Percentiles rank a stretch among this genome's conserved stretches.
Conservation (phyloP, 2,329 filamentous ascomycete species). For the Fusarium robinianum region DNA sequence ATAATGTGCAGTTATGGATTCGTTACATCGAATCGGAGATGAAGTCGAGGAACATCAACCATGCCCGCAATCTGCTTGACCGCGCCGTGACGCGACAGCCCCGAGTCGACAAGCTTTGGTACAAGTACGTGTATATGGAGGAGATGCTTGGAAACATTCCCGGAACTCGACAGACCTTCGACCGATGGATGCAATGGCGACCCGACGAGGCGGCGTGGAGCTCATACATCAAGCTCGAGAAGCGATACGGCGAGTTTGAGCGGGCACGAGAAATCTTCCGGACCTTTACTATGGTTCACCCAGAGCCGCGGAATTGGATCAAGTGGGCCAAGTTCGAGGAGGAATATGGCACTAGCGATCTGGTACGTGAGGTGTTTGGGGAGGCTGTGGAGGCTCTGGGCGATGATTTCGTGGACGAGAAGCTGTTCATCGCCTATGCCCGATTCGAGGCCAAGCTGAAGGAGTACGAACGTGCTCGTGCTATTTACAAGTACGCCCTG, state of each 20-base stretch:
- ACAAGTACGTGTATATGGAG: constrained; percentile 99
- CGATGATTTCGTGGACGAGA: constrained; percentile 95
- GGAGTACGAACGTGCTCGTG: constrained; percentile 89
- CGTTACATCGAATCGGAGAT: constrained; percentile 96
- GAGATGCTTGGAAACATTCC: constrained; percentile 95
- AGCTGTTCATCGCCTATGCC: constrained; percentile 93
- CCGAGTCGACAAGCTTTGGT: constrained; percentile 95
- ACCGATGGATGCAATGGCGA: constrained; percentile 98
- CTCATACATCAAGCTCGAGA: constrained; percentile 96
- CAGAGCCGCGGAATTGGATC: constrained; percentile 96
- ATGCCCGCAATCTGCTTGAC: constrained; percentile 92
- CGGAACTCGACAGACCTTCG: constrained; percentile 90
- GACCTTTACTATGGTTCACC: constrained; percentile 88
- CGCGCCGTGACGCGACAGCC: constrained; percentile 92
- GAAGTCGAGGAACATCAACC: constrained; percentile 91
- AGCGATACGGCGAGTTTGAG: constrained; percentile 90
- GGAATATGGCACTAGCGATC: constrained; percentile 87
- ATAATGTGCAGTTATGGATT: constrained; percentile 85
- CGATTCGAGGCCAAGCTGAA: constrained; percentile 93
- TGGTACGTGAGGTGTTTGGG: constrained; percentile 91
- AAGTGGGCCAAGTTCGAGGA: constrained; percentile 99
- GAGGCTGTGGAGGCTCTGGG: constrained; percentile 85
- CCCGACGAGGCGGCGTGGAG: constrained; percentile 95
- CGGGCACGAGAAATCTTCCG: constrained; percentile 88
- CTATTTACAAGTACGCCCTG: constrained; percentile 95